Evolutionary conservation across 495 filamentous ascomycete species (phyloP).

Genomic region (Pseudomonodictys pantanalensis): DNA sequence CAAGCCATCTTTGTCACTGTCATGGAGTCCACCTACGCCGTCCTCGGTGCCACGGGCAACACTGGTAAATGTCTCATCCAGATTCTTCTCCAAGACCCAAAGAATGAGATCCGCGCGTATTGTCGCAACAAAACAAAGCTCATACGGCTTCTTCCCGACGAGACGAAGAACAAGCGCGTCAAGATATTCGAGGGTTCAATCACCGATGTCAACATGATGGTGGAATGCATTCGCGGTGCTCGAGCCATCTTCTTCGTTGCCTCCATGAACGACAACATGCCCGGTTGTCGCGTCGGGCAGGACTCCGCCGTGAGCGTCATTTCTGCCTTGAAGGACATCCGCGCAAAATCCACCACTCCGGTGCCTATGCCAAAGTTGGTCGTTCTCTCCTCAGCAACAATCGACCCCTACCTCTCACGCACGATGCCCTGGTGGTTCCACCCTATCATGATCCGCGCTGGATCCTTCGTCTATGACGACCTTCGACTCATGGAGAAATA

Average conservation of each 20-base stretch:
- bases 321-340: conserved; percentile 1
- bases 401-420: conserved; percentile 12
- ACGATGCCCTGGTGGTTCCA: conserved; percentile 8
- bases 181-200: conserved; percentile 37
- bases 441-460: conserved; percentile 5
- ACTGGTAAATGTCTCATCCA: background rate
- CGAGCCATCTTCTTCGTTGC: conserved; percentile 17
- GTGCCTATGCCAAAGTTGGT: conserved; percentile 13
- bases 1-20: too few species aligned
- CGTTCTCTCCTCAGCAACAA: conserved; percentile 22
- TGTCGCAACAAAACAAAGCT: conserved; percentile 1
- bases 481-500: conserved; percentile 10
- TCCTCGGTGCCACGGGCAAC: conserved; percentile 9
- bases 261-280: conserved; percentile 25
- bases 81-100: background rate
- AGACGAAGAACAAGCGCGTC: conserved; percentile 3
- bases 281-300: conserved; percentile 22
- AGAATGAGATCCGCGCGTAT: background rate
- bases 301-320: conserved; percentile 15
- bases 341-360: background rate
- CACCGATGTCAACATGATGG: conserved; percentile 34
- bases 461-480: conserved; percentile 23
- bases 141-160: background rate
- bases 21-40: background rate
- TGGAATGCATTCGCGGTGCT: conserved; percentile 1